A percentile compares a stretch with the other conserved stretches of the same genome.
These are phyloP conservation scores for Podaxis sp. DNA, from an alignment of 768 basidiomycete genomes.

Conservation along the genomic window DNA sequence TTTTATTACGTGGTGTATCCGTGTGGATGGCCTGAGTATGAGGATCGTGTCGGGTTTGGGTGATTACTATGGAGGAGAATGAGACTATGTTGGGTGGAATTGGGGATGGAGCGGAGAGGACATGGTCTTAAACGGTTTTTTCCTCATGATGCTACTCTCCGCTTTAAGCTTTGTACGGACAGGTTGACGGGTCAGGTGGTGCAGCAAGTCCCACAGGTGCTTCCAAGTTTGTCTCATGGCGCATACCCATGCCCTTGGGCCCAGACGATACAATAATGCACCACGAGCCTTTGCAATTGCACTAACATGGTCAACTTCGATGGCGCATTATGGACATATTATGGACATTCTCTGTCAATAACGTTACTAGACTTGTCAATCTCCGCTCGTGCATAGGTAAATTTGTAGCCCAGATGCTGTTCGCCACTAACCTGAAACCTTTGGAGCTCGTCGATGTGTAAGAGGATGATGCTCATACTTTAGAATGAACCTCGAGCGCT, in stretches of 20 bases:
- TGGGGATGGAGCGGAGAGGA: background rate
- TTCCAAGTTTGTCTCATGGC: background rate
- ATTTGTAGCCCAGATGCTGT: background rate
- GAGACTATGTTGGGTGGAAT: background rate
- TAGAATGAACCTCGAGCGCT: background rate
- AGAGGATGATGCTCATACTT: background rate
- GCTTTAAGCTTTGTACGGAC: background rate
- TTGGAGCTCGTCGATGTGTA: background rate
- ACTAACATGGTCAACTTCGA: background rate
- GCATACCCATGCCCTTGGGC: background rate
- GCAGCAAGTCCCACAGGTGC: background rate
- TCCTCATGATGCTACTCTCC: background rate
- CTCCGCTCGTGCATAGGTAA: background rate
- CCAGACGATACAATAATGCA: background rate
- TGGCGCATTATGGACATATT: background rate
- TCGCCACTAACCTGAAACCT: background rate
- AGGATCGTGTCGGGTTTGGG: background rate
- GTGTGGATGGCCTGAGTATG: background rate
- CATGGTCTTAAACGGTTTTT: background rate
- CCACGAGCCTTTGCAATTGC: background rate
- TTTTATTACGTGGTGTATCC: background rate
- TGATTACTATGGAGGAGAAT: background rate
- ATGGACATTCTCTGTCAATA: background rate
- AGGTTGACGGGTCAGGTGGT: background rate
- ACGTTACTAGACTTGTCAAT: background rate